phyloP scores from a whole-genome alignment of 164 flowering plant genomes.

The Tetrastigma voinierianum region DNA sequence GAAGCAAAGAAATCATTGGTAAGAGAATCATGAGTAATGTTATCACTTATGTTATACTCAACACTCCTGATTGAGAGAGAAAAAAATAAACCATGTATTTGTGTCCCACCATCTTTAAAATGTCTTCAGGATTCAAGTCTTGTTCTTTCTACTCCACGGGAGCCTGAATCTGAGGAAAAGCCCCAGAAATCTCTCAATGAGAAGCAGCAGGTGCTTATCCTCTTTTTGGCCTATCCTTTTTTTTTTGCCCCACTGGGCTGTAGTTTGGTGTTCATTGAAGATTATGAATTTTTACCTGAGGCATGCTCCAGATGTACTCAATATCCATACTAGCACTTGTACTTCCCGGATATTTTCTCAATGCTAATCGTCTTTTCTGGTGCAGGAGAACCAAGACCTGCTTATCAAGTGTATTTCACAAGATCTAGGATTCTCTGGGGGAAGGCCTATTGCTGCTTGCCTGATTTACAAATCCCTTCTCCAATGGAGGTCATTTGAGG shows the following conservation, averaged over 20 bases:
- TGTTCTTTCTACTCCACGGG: conserved; percentile 47
- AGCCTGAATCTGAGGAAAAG: conserved; percentile 76
- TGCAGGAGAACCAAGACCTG: conserved; percentile 93
- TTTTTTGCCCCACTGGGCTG: no score
- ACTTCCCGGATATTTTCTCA: no score
- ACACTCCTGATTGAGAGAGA: conserved; percentile 2
- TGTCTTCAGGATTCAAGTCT: conserved; percentile 53
- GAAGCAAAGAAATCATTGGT: conserved; percentile 55
- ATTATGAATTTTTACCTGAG: no score
- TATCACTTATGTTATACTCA: no score
- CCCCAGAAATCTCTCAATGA: conserved; percentile 93
- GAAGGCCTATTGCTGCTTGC: conserved; percentile 90
- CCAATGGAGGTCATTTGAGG: conserved; percentile 99
- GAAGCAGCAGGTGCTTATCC: conserved; percentile 72
- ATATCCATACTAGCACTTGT: no score
- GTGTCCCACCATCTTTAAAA: conserved; percentile 4
- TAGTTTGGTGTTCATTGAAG: no score
- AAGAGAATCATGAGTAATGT: conserved; percentile 14
- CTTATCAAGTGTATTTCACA: conserved; percentile 83
- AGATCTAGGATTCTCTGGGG: conserved; percentile 85
- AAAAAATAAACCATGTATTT: background rate
- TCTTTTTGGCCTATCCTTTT: background rate
- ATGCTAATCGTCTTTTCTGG: no score
- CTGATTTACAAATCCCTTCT: conserved; percentile 93
- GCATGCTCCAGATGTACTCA: no score